Evolutionary conservation across 306 rosid species (phyloP), one percentile per base, ranked within the genome.

Genomic region (Prinsepia uniflora): DNA sequence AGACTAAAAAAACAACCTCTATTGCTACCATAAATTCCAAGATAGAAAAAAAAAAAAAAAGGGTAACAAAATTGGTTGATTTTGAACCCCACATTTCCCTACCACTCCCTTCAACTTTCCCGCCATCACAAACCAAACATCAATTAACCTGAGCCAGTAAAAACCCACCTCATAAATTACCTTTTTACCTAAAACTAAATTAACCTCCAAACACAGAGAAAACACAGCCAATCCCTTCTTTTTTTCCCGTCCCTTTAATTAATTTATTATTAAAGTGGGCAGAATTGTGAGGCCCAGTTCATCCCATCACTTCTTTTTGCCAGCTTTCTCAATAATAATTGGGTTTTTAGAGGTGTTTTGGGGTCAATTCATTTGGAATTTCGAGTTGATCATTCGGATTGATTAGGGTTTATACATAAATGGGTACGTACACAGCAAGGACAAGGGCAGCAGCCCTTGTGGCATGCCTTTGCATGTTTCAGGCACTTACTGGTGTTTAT

Each of bases 401-500:
- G 36, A 30, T 30, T 30, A 30, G 36, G 36, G 36, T 30, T 30
- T 30, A 30, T 30, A 30, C 36, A 30, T 30, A 30, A 30, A 46
- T 46, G 50, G 50, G 50, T 46, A 12, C 6, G 5, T 14, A 46
- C 5, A 14, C 50, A 12, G 13, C 5, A 46, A 46, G 15, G 13
- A 46, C 17, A 12, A 10, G 50, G 20, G 43, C 41, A 8, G 64
- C 63, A n/a, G 9, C 47, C 57, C 7, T 70, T 36, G 30, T 93
- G 60, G 76, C 76, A 72, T 94, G 88, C 84, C 89, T 93, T 24
- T 50, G 75, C 46, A 71, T 83, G 17, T 81, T 84, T 56, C 78
- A 87, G 78, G 85, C 80, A 54, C 67, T 72, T n/a, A n/a, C n/a
- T 11, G 30, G 6, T 6, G 96, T 85, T 7, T 53, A 79, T 7